A percentile compares a stretch with the other conserved stretches of the same genome.
phyloP scores from a whole-genome alignment of 2,329 filamentous ascomycete genomes.

The Aspergillus tubingensis region DNA sequence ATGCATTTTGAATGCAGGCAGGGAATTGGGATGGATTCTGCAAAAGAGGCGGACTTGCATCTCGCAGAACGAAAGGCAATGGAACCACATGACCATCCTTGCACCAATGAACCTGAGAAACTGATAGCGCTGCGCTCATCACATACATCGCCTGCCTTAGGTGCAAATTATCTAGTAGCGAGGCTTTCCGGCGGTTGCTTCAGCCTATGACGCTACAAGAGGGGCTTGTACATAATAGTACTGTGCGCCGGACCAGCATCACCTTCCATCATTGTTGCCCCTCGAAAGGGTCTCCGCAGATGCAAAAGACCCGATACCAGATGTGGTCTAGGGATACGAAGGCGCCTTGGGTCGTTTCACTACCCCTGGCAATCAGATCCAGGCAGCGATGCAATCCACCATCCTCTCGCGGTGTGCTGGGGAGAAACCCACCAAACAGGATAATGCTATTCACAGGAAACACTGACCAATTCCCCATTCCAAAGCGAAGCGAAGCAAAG shows the following conservation, averaged over 20 bases:
- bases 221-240: constrained; percentile 2
- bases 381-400: neutral
- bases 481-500: constrained; percentile 1
- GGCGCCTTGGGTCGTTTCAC: constrained; percentile 6
- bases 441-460: neutral
- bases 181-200: constrained; percentile 6
- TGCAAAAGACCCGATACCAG: neutral
- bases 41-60: neutral
- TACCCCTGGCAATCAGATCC: constrained; percentile 6
- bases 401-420: neutral
- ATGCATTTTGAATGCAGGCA: constrained; percentile 5
- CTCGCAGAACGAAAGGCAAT: neutral
- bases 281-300: constrained; percentile 4
- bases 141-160: neutral
- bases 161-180: neutral
- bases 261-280: neutral
- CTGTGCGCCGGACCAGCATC: neutral
- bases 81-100: constrained; percentile 10
- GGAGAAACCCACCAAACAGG: neutral
- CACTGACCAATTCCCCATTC: neutral
- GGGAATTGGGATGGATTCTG: neutral
- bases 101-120: neutral
- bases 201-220: constrained; percentile 2
- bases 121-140: neutral
- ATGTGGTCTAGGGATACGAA: constrained; percentile 3